Evolutionary conservation across 352 stramenopile species (phyloP).

Genomic region (Globisporangium perplexum): DNA sequence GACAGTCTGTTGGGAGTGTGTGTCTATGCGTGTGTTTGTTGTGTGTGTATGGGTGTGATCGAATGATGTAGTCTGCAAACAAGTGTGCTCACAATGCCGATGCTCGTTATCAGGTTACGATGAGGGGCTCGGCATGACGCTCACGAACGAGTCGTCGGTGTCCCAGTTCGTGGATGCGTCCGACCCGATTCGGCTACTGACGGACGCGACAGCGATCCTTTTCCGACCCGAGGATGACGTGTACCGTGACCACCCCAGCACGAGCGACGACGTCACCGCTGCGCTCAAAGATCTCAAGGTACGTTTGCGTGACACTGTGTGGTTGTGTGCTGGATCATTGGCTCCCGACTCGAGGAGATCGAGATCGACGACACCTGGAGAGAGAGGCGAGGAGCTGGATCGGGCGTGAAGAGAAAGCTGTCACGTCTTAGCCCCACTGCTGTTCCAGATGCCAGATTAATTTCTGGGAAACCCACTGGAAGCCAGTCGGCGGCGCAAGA

Average conservation of each 20-base stretch:
- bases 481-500: conserved; percentile 69
- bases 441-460: conserved; percentile 86
- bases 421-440: conserved; percentile 79
- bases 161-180: conserved; percentile 83
- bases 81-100: not conserved
- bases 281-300: conserved; percentile 92
- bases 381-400: conserved; percentile 5
- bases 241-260: conserved; percentile 76
- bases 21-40: conserved; percentile 9
- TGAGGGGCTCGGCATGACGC: conserved; percentile 71
- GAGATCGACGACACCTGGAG: not conserved
- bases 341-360: not conserved
- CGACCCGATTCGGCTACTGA: conserved; percentile 95
- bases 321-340: not conserved
- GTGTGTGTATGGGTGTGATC: not conserved
- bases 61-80: not conserved
- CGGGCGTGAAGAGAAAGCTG: conserved; percentile 79
- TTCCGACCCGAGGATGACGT: conserved; percentile 84
- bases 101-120: conserved; percentile 85
- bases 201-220: conserved; percentile 90
- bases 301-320: conserved; percentile 23
- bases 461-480: conserved; percentile 88
- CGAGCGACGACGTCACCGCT: conserved; percentile 71
- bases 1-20: conserved; percentile 53
- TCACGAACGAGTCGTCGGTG: conserved; percentile 83